These are phyloP conservation scores for Orbilia blumenaviensis DNA, from an alignment of 2,329 filamentous ascomycete genomes.

Conservation along the genomic window DNA sequence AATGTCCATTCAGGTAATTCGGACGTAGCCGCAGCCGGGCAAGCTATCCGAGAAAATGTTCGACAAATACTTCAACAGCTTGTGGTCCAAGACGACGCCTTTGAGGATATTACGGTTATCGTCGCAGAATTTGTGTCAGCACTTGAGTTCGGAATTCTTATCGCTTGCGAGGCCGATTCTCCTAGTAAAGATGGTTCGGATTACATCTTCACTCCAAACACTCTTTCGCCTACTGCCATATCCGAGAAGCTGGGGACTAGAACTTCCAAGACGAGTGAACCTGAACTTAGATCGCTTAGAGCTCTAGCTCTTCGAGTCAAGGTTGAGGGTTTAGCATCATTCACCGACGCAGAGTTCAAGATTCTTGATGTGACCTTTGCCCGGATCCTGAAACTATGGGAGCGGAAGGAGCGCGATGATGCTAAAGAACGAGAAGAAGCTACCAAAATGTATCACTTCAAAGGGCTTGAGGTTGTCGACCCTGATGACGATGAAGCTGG, in stretches of 20 bases:
- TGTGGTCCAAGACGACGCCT: constrained; percentile 33
- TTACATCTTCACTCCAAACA: constrained; percentile 19
- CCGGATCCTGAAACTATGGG: constrained; percentile 38
- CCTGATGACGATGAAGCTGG: constrained; percentile 51
- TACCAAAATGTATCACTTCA: constrained; percentile 50
- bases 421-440: constrained; percentile 44
- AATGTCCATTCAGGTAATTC: constrained; percentile 6
- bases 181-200: background rate
- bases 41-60: constrained; percentile 38
- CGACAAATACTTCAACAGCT: constrained; percentile 43
- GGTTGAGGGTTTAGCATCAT: constrained; percentile 16
- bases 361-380: constrained; percentile 20
- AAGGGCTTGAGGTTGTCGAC: constrained; percentile 39
- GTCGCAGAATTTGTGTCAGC: constrained; percentile 37
- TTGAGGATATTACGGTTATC: constrained; percentile 40
- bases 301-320: constrained; percentile 24
- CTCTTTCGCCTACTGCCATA: background rate
- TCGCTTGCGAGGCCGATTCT: constrained; percentile 22
- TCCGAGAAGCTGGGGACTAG: background rate
- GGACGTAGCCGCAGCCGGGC: constrained; percentile 12
- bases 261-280: constrained; percentile 15
- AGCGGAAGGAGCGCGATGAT: constrained; percentile 39
- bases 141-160: constrained; percentile 34
- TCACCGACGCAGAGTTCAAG: constrained; percentile 15
- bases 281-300: constrained; percentile 26